Evolutionary conservation across 139 green algal genomes (phyloP).

Genomic region (Parachlorella kessleri): DNA sequence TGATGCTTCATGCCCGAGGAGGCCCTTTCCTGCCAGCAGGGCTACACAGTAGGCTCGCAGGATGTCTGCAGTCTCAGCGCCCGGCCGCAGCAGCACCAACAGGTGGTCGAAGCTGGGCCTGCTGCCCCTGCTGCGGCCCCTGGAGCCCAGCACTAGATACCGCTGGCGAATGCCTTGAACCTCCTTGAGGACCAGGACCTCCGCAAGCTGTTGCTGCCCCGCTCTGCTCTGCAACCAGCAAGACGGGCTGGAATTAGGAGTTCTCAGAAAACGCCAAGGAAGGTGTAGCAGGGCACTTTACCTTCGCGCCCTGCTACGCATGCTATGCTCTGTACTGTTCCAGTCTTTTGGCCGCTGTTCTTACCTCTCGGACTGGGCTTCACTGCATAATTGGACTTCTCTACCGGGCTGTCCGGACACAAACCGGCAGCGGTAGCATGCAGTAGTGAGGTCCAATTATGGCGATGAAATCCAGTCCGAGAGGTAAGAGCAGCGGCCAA

Average conservation of each 20-base stretch:
- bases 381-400: too few relatives aligned
- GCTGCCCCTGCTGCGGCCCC: neutral
- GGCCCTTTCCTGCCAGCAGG: neutral
- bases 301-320: too few relatives aligned
- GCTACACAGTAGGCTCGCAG: conserved; percentile 7
- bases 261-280: too few relatives aligned
- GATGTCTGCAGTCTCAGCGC: neutral
- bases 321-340: too few relatives aligned
- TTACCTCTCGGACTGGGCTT: too few relatives aligned
- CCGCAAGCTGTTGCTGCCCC: neutral
- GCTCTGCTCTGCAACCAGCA: neutral
- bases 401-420: too few relatives aligned
- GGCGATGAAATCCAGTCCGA: too few relatives aligned
- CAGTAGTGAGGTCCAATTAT: too few relatives aligned
- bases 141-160: neutral
- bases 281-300: too few relatives aligned
- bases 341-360: too few relatives aligned
- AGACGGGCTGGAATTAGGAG: neutral
- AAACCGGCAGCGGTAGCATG: too few relatives aligned
- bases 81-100: conserved; percentile 16
- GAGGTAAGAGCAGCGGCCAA: too few relatives aligned
- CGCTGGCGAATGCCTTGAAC: neutral
- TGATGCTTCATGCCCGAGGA: neutral
- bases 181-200: neutral
- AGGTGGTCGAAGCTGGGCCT: neutral